These are phyloP conservation scores for Trifolium dubium DNA, from an alignment of 306 rosid genomes.

Conservation along the genomic window DNA sequence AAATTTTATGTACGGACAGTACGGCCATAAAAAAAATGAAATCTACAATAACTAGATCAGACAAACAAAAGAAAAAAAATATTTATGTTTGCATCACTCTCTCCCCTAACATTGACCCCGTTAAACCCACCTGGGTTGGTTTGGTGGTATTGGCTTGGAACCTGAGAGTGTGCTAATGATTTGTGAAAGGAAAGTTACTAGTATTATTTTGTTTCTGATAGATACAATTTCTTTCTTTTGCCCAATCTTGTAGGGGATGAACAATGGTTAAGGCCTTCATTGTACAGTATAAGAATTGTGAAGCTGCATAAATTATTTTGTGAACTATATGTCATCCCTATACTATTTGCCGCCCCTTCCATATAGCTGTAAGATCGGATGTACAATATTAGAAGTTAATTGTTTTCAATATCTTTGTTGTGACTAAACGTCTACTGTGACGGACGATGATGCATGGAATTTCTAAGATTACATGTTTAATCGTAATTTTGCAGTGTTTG, in stretches of 20 bases:
- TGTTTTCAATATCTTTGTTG: neutral
- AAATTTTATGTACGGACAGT: neutral
- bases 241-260: constrained; percentile 36
- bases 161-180: no score
- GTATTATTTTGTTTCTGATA: constrained; percentile 1
- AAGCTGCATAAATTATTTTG: constrained; percentile 30
- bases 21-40: neutral
- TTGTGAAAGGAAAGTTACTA: constrained; percentile 27
- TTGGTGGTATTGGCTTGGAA: no score
- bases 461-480: constrained; percentile 12
- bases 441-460: constrained; percentile 9
- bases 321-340: constrained; percentile 30
- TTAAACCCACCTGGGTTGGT: no score
- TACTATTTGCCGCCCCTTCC: constrained; percentile 7
- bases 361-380: constrained; percentile 17
- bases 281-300: constrained; percentile 44
- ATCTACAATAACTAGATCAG: neutral
- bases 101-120: neutral
- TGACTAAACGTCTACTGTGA: neutral
- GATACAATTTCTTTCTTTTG: constrained; percentile 31
- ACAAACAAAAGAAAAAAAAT: neutral
- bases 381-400: constrained; percentile 15
- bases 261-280: constrained; percentile 39
- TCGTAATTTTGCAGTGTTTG: neutral
- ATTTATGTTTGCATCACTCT: neutral